Percentiles rank a stretch among this genome's conserved stretches.
Conservation (phyloP, 495 filamentous ascomycete species). For the Pyrenopolyporus hunteri region DNA sequence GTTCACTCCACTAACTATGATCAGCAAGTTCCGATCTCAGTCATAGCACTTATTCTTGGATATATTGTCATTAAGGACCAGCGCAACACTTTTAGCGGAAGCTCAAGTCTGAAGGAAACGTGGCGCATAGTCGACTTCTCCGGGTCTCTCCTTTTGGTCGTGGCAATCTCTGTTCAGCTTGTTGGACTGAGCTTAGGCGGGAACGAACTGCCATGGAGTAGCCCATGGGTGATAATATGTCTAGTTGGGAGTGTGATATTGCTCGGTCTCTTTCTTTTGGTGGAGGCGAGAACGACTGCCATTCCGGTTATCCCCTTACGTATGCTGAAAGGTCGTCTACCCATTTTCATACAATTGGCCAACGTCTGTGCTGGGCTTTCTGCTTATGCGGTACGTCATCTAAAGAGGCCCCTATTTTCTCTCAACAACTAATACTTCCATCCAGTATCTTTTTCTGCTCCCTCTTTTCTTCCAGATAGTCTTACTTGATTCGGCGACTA, state of each 20-base stretch:
- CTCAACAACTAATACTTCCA: neutral
- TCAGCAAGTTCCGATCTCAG: slow-evolving; percentile 61
- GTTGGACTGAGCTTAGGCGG: slow-evolving; percentile 66
- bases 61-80: slow-evolving; percentile 59
- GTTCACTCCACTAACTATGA: slow-evolving; percentile 56
- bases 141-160: slow-evolving; percentile 60
- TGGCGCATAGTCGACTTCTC: slow-evolving; percentile 64
- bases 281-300: slow-evolving; percentile 63
- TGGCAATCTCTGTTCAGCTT: slow-evolving; percentile 63
- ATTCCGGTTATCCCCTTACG: slow-evolving; percentile 67
- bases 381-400: slow-evolving; percentile 63
- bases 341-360: slow-evolving; percentile 60
- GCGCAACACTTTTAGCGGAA: slow-evolving; percentile 15
- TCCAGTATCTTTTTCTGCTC: slow-evolving; percentile 68
- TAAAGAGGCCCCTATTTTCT: neutral
- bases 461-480: slow-evolving; percentile 70
- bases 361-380: slow-evolving; percentile 68
- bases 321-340: slow-evolving; percentile 59
- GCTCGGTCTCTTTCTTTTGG: slow-evolving; percentile 55
- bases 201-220: slow-evolving; percentile 66
- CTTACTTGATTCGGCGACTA: slow-evolving; percentile 64
- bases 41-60: slow-evolving; percentile 60
- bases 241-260: slow-evolving; percentile 59
- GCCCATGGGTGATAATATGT: slow-evolving; percentile 59
- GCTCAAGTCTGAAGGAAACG: slow-evolving; percentile 45